Evolutionary conservation across 176 grass and related monocot genomes (phyloP), one percentile per base, ranked within the genome.

Genomic region (Dendrocalamus sinicus): DNA sequence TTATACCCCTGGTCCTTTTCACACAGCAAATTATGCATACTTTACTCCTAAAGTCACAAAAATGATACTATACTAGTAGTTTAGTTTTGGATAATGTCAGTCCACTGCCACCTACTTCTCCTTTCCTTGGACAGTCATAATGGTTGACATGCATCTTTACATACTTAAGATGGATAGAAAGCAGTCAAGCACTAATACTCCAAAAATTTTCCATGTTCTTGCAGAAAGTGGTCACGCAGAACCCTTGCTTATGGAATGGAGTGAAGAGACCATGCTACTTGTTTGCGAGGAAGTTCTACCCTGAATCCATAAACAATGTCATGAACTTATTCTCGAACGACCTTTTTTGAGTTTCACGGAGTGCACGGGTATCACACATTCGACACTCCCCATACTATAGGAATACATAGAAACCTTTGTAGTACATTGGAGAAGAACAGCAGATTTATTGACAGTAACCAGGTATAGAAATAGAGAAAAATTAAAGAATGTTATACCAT

Each of bases 201-300:
- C 12, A 26, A 20, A 47, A 16, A 13, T 62, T 86, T 67, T 50
- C 6, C 13, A 7, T 83, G 62, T 67, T 69, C 17, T 47, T 84
- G 71, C 92, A 94, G 92, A 94, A 78, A 89, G 71, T 94, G 41
- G 80, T 77, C 62, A 94, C 66, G 12, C 13, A 77, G 70, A 86
- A 58, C 5, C 92, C 92, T 81, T 94, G 92, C 72, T 53, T 94
- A 75, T 94, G 92, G 92, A 94, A 94, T 62, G 92, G 92, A 61
- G 81, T 73, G 77, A 84, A 81, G 86, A 86, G 89, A 77, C 89
- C 92, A 4, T 94, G 92, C 66, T 94, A 91, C 73, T 83, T 94
- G 64, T 94, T 94, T 81, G 92, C 86, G 6, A 91, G 92, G 71
- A 94, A 94, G 77, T 94, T 94, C 81, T 91, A 91, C 45, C 92